Evolutionary conservation across 176 grass and related monocot genomes (phyloP).

Genomic region (Ananas comosus): DNA sequence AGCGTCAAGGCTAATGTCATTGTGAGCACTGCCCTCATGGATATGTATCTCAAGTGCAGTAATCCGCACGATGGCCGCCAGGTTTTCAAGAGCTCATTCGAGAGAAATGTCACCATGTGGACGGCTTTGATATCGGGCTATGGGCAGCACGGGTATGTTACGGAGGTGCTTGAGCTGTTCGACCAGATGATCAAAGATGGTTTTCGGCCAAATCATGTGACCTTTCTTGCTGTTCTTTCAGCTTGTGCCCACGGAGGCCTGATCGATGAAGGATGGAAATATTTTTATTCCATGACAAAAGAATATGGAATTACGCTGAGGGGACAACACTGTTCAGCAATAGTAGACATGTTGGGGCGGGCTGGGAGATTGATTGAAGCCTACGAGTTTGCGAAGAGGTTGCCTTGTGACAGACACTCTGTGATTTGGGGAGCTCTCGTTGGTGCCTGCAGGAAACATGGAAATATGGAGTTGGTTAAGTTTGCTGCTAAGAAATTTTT

Average conservation of each 20-base stretch:
- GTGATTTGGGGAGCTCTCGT: constrained; percentile 50
- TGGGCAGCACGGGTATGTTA: constrained; percentile 32
- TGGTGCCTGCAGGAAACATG: constrained; percentile 49
- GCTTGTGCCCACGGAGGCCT: constrained; percentile 43
- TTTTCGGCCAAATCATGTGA: constrained; percentile 33
- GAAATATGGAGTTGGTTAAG: constrained; percentile 31
- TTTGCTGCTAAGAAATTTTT: constrained; percentile 32
- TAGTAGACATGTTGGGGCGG: constrained; percentile 44
- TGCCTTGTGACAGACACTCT: constrained; percentile 35
- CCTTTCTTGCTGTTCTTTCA: constrained; percentile 43
- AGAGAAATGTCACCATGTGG: constrained; percentile 45
- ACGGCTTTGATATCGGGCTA: constrained; percentile 37
- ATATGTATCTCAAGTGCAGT: constrained; percentile 63
- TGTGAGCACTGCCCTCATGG: constrained; percentile 33
- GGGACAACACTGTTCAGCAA: constrained; percentile 29
- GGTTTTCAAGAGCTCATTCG: constrained; percentile 28
- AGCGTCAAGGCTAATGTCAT: constrained; percentile 26
- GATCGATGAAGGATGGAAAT: constrained; percentile 27
- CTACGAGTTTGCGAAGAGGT: constrained; percentile 39
- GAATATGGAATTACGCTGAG: constrained; percentile 19
- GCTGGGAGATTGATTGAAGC: constrained; percentile 37
- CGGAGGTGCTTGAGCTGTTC: constrained; percentile 36
- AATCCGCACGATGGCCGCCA: constrained; percentile 27
- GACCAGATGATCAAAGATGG: constrained; percentile 22
- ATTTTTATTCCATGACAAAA: constrained; percentile 28